phyloP scores from a whole-genome alignment of 2,329 filamentous ascomycete species.

The Hymenoscyphus fraxineus region DNA sequence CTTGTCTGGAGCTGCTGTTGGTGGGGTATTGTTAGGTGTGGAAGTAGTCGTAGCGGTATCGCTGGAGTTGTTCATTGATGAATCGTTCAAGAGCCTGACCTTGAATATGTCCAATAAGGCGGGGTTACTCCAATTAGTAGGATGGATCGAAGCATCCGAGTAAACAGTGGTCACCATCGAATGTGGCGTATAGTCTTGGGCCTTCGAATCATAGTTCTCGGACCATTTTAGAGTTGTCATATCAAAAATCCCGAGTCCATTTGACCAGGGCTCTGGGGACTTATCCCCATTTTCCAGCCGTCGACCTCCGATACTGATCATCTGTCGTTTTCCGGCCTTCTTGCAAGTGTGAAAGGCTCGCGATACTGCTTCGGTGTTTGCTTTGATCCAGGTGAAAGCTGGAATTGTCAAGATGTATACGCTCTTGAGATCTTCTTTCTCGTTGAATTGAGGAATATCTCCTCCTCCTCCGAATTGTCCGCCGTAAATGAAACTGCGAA shows the following conservation, averaged over 20 bases:
- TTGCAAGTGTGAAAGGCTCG: constrained; percentile 13
- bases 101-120: neutral
- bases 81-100: neutral
- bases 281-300: neutral
- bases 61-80: neutral
- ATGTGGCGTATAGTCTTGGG: neutral
- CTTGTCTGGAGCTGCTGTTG: too few relatives aligned
- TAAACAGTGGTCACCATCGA: neutral
- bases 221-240: neutral
- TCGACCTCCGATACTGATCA: constrained; percentile 18
- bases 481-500: neutral
- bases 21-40: neutral
- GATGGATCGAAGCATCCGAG: neutral
- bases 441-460: neutral
- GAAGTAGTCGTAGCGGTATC: neutral
- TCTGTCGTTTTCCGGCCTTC: constrained; percentile 15
- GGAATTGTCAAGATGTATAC: constrained; percentile 19
- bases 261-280: neutral
- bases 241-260: neutral
- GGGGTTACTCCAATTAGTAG: neutral
- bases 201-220: neutral
- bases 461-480: neutral
- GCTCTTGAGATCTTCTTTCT: constrained; percentile 2
- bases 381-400: constrained; percentile 18
- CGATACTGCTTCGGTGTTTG: constrained; percentile 4